phyloP scores from a whole-genome alignment of 2,329 filamentous ascomycete species.

The Ophiostoma novo-ulmi region DNA sequence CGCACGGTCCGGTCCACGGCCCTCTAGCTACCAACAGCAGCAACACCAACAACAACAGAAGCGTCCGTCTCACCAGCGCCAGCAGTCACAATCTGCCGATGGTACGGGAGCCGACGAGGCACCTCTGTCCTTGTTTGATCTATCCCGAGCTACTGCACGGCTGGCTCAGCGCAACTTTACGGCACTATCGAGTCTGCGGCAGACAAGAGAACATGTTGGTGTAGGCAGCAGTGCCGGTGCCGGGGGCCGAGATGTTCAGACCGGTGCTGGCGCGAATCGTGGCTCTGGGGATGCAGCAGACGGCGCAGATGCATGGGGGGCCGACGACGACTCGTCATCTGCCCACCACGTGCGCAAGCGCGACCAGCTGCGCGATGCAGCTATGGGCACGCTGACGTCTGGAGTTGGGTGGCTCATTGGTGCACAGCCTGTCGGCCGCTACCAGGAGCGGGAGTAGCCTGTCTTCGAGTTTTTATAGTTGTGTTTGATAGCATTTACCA shows the following conservation, averaged over 20 bases:
- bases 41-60: slow-evolving; percentile 22
- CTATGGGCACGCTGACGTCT: slow-evolving; percentile 61
- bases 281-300: slow-evolving; percentile 24
- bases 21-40: slow-evolving; percentile 4
- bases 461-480: background rate
- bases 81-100: background rate
- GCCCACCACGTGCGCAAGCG: slow-evolving; percentile 54
- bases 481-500: no score
- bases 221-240: slow-evolving; percentile 31
- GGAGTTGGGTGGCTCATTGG: slow-evolving; percentile 65
- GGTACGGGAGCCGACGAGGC: slow-evolving; percentile 43
- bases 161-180: slow-evolving; percentile 56
- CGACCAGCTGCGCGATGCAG: slow-evolving; percentile 63
- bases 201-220: slow-evolving; percentile 34
- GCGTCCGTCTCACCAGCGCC: slow-evolving; percentile 28
- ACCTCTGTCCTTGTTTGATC: slow-evolving; percentile 61
- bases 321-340: slow-evolving; percentile 20
- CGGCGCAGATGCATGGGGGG: slow-evolving; percentile 21
- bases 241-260: slow-evolving; percentile 30
- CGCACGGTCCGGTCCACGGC: slow-evolving; percentile 29
- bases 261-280: background rate
- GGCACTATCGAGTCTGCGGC: slow-evolving; percentile 49
- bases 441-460: slow-evolving; percentile 10
- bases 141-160: slow-evolving; percentile 56
- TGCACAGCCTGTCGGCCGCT: slow-evolving; percentile 42